These are phyloP conservation scores for Lasiodiplodia sp. DNA, from an alignment of 2,329 filamentous ascomycete species.

Conservation along the genomic window DNA sequence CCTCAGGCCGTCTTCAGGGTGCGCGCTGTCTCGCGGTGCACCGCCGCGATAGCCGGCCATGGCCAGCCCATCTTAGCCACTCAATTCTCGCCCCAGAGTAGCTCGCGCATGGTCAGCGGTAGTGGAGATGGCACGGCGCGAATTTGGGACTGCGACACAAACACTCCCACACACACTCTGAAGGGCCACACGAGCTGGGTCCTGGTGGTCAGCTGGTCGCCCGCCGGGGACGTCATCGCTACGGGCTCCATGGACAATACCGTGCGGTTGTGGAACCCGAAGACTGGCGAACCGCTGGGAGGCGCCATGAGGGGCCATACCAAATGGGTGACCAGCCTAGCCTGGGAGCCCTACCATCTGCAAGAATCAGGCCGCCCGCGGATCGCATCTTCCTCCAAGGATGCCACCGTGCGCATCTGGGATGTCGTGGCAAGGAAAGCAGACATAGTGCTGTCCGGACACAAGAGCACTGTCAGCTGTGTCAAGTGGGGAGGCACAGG, in stretches of 20 bases:
- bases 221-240: slow-evolving; percentile 80
- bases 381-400: slow-evolving; percentile 87
- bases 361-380: slow-evolving; percentile 77
- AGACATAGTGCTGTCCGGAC: slow-evolving; percentile 84
- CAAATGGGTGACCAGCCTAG: slow-evolving; percentile 86
- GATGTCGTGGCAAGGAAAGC: slow-evolving; percentile 78
- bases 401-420: slow-evolving; percentile 88
- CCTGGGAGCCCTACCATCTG: slow-evolving; percentile 93
- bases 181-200: slow-evolving; percentile 93
- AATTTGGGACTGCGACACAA: slow-evolving; percentile 94
- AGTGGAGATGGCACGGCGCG: slow-evolving; percentile 90
- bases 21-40: slow-evolving; percentile 87
- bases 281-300: slow-evolving; percentile 77
- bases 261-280: slow-evolving; percentile 87
- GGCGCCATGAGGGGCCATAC: slow-evolving; percentile 81
- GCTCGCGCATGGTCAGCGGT: slow-evolving; percentile 81
- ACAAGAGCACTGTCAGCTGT: slow-evolving; percentile 88
- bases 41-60: slow-evolving; percentile 87
- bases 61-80: slow-evolving; percentile 88
- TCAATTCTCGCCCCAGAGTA: slow-evolving; percentile 82
- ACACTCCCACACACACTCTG: slow-evolving; percentile 84
- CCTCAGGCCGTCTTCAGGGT: slow-evolving; percentile 95
- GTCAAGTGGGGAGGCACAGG: slow-evolving; percentile 95
- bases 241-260: slow-evolving; percentile 94
- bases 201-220: slow-evolving; percentile 84